These are phyloP conservation scores for Schizophyllum commune DNA, from an alignment of 1,284 basidiomycete genomes.

Conservation along the genomic window DNA sequence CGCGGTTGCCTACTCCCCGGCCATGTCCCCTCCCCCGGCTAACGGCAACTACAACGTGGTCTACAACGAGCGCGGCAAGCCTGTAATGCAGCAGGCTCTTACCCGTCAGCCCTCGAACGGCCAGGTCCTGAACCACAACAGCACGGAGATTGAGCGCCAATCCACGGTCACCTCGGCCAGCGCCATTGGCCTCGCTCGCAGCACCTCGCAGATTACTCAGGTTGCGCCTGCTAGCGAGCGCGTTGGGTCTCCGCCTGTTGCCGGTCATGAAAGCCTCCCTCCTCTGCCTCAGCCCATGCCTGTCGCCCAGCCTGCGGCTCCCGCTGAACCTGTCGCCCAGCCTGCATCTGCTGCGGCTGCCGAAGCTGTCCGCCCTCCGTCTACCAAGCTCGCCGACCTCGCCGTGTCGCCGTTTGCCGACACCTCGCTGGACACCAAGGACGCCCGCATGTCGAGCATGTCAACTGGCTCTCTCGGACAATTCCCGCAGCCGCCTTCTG, in stretches of 20 bases:
- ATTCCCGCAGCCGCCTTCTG: neutral
- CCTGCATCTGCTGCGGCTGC: no score
- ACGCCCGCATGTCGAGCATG: neutral
- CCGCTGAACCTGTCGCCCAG: no score
- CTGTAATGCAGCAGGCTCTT: neutral
- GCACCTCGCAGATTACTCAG: neutral
- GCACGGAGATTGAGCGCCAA: neutral
- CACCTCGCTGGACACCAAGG: neutral
- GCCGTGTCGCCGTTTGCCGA: neutral
- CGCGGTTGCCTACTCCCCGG: neutral
- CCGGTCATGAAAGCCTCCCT: neutral
- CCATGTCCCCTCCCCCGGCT: neutral
- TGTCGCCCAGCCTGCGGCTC: neutral
- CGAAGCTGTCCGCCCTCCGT: no score
- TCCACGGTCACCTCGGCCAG: neutral
- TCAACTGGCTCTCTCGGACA: neutral
- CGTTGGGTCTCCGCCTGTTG: neutral
- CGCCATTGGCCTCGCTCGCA: neutral
- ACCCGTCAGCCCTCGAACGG: neutral
- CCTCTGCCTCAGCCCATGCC: neutral
- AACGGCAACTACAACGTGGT: neutral
- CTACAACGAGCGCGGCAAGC: neutral
- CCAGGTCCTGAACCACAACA: neutral
- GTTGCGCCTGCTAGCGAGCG: neutral
- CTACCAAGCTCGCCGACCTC: neutral